phyloP scores from a whole-genome alignment of 1,284 basidiomycete species.

The Ceratorhiza oryzae-sativae region DNA sequence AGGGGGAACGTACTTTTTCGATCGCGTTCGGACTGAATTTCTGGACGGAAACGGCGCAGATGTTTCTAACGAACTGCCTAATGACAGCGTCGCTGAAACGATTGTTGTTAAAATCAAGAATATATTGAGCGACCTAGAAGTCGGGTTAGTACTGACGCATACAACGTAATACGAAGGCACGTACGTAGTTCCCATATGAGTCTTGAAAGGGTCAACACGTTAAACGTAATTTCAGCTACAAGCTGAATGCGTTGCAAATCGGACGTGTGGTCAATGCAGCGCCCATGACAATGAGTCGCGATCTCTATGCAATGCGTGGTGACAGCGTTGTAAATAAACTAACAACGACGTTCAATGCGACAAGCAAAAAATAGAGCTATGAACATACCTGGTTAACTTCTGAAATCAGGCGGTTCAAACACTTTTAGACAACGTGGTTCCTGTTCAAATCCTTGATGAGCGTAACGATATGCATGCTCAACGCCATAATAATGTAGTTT shows the following conservation, averaged over 20 bases:
- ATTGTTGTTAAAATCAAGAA: slow-evolving; percentile 97
- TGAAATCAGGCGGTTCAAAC: no score
- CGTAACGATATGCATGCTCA: no score
- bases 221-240: slow-evolving; percentile 98
- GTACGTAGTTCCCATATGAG: slow-evolving; percentile 94
- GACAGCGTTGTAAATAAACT: slow-evolving; percentile 99
- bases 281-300: slow-evolving; percentile 97
- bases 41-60: slow-evolving; percentile 96
- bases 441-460: no score
- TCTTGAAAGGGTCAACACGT: slow-evolving; percentile 98
- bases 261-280: slow-evolving; percentile 98
- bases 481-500: no score
- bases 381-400: no score
- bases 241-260: slow-evolving; percentile 95
- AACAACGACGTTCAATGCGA: slow-evolving; percentile 74
- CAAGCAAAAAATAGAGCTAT: no score
- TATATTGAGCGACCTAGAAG: slow-evolving; percentile 90
- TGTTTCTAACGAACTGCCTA: slow-evolving; percentile 96
- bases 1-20: slow-evolving; percentile 70
- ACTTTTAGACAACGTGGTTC: no score
- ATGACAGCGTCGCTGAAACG: slow-evolving; percentile 98
- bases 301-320: slow-evolving; percentile 99
- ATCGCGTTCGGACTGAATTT: slow-evolving; percentile 98
- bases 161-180: slow-evolving; percentile 47
- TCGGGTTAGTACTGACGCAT: slow-evolving; percentile 6